phyloP scores from a whole-genome alignment of 306 rosid species.

The Acmispon strigosus region DNA sequence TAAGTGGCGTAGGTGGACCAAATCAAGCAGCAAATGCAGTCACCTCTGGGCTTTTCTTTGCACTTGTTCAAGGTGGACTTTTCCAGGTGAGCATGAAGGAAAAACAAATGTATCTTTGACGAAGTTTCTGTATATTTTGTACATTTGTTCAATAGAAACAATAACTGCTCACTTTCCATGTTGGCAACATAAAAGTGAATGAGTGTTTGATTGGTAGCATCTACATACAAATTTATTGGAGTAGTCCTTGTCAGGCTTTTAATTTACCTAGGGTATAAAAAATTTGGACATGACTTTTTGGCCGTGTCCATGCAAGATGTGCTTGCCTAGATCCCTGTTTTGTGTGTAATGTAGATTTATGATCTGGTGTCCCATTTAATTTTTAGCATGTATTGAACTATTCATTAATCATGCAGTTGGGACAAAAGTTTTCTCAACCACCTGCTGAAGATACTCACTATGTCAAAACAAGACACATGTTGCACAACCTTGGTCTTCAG shows the following conservation, averaged over 20 bases:
- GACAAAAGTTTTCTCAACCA: constrained; percentile 75
- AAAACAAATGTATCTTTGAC: not conserved
- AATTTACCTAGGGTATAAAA: not conserved
- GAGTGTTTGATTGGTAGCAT: not conserved
- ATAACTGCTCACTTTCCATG: not conserved
- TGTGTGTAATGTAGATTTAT: not conserved
- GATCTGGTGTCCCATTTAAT: not conserved
- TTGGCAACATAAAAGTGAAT: not conserved
- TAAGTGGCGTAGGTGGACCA: constrained; percentile 93
- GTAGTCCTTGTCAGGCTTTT: not conserved
- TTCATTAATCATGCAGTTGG: constrained; percentile 49
- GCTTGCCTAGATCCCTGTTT: constrained; percentile 1
- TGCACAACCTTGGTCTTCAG: constrained; percentile 82
- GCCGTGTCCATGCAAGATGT: not conserved
- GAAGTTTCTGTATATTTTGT: not conserved
- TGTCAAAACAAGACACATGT: constrained; percentile 67
- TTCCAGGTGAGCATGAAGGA: constrained; percentile 57
- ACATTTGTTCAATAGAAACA: not conserved
- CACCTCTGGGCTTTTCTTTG: constrained; percentile 91
- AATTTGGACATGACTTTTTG: not conserved
- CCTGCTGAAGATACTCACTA: constrained; percentile 64
- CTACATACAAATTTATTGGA: not conserved
- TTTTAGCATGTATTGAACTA: not conserved
- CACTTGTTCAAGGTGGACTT: constrained; percentile 94
- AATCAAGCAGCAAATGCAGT: constrained; percentile 69